Percentiles rank a stretch among this genome's conserved stretches.
Evolutionary conservation across 139 green algal genomes (phyloP).

Genomic region (Nannochloris sp.): DNA sequence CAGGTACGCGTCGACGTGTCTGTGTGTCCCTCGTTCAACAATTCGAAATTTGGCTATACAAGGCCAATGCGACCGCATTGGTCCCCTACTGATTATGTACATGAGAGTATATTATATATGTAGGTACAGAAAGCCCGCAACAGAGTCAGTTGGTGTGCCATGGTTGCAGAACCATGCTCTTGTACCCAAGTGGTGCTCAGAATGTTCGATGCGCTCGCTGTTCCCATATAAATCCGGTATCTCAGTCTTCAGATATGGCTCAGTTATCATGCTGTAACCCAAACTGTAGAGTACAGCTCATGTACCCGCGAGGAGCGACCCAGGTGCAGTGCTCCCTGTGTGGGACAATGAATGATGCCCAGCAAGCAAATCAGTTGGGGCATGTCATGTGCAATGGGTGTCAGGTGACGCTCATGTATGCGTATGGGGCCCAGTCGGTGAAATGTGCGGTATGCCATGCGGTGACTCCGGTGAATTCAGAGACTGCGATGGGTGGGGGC

Average conservation of each 20-base stretch:
- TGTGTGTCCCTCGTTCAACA: background rate
- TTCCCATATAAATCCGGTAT: constrained; percentile 63
- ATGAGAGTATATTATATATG: background rate
- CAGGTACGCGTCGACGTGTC: background rate
- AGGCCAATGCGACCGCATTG: background rate
- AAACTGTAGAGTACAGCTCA: constrained; percentile 72
- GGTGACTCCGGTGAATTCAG: constrained; percentile 52
- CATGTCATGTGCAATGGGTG: constrained; percentile 85
- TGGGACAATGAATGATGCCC: constrained; percentile 62
- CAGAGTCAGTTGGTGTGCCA: constrained; percentile 69
- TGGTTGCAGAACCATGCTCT: constrained; percentile 67
- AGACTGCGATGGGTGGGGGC: background rate
- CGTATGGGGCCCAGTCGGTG: constrained; percentile 75
- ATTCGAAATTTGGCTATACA: background rate
- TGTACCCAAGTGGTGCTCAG: constrained; percentile 76
- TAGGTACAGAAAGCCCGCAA: background rate
- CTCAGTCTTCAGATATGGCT: constrained; percentile 59
- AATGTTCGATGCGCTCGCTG: constrained; percentile 86
- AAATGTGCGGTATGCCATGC: constrained; percentile 88
- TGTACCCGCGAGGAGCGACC: constrained; percentile 78
- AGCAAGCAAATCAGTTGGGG: constrained; percentile 54
- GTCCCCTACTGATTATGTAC: background rate
- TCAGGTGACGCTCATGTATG: constrained; percentile 83
- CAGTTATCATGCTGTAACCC: constrained; percentile 79
- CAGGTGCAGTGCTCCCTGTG: constrained; percentile 92